phyloP scores from a whole-genome alignment of 2,329 filamentous ascomycete species.

The Cytospora chrysosperma region DNA sequence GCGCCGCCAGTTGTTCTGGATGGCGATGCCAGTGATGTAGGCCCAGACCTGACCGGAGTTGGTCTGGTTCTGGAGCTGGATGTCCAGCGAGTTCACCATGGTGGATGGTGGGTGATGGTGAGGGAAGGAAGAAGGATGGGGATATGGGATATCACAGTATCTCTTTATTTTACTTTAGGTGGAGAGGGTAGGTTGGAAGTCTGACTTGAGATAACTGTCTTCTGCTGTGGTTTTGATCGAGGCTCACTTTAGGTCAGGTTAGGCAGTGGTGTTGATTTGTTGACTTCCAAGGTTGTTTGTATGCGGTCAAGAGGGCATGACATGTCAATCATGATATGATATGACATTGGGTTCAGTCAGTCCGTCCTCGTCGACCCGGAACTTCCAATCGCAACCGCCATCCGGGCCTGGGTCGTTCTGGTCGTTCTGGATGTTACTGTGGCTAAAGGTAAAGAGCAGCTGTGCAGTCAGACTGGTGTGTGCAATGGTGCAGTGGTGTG shows the following conservation, averaged over 20 bases:
- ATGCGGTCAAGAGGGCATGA: no score
- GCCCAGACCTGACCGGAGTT: constrained; percentile 55
- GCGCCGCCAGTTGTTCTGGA: constrained; percentile 43
- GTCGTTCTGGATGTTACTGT: no score
- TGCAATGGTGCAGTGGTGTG: no score
- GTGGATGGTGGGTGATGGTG: constrained; percentile 6
- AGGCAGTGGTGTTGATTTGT: no score
- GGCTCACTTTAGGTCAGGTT: background rate
- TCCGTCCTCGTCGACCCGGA: no score
- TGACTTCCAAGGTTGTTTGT: no score
- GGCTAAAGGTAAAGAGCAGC: no score
- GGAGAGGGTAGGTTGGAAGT: no score
- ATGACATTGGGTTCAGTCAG: background rate
- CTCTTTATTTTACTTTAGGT: background rate
- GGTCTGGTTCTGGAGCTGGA: constrained; percentile 57
- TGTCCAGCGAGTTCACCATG: constrained; percentile 47
- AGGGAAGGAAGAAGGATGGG: background rate
- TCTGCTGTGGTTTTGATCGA: no score
- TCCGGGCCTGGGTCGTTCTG: background rate
- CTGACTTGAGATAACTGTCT: no score
- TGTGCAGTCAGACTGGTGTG: no score
- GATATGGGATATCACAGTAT: background rate
- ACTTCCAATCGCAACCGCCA: background rate
- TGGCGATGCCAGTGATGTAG: constrained; percentile 63
- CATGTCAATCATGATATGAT: background rate